Percentiles rank a stretch among this genome's conserved stretches.
Conservation (phyloP, 305 asterid genomes). For the Solanum hybrid region DNA sequence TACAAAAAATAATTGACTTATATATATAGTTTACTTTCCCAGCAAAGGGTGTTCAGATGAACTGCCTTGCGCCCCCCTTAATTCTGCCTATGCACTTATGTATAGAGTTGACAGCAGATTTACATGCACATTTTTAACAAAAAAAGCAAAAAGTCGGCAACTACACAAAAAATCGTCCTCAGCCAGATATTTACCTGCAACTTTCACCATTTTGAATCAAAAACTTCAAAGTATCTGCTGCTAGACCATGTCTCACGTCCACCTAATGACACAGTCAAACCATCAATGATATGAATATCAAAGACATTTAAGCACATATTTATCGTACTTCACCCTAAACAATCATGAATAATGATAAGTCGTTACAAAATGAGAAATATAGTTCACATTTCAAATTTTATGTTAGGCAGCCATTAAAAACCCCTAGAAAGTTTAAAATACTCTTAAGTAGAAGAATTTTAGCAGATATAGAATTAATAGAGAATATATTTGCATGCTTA, state of each 20-base stretch:
- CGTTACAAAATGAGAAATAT: not conserved
- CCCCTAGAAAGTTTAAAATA: not conserved
- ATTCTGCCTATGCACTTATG: not conserved
- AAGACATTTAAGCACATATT: not conserved
- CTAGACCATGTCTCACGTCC: conserved; percentile 67
- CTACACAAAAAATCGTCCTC: not conserved
- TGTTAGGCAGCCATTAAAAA: not conserved
- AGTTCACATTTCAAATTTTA: not conserved
- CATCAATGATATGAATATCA: not conserved
- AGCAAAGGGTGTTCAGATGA: not conserved
- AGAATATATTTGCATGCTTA: not conserved
- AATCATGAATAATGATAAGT: not conserved
- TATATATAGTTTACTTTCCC: not conserved
- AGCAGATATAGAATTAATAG: not conserved
- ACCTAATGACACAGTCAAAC: conserved; percentile 26
- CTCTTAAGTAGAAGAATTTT: not conserved
- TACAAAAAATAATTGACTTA: not conserved
- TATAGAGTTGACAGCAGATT: not conserved
- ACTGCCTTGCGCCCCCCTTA: not conserved
- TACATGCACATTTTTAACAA: not conserved
- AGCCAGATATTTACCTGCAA: conserved; percentile 38
- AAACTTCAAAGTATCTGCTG: conserved; percentile 61
- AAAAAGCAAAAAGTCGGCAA: not conserved
- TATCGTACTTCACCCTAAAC: not conserved
- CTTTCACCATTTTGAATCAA: conserved; percentile 71